phyloP scores from a whole-genome alignment of 2,329 filamentous ascomycete genomes.

The Exophiala dermatitidis region DNA sequence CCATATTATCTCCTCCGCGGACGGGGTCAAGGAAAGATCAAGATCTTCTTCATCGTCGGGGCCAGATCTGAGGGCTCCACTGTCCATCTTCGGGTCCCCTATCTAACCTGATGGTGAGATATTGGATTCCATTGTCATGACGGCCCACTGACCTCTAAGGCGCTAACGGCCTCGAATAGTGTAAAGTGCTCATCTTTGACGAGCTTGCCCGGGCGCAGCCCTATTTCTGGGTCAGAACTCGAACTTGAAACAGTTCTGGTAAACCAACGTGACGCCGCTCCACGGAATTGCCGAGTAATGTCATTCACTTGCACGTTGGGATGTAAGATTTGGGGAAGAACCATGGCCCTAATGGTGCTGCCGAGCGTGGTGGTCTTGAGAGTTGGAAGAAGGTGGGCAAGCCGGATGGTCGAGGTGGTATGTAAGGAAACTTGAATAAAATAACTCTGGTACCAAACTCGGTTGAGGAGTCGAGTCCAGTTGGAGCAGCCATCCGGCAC shows the following conservation, averaged over 20 bases:
- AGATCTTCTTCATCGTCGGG: constrained; percentile 81
- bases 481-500: too few relatives aligned
- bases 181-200: constrained; percentile 93
- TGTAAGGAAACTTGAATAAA: too few relatives aligned
- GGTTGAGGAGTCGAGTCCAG: too few relatives aligned
- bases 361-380: not conserved
- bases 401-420: too few relatives aligned
- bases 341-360: constrained; percentile 13
- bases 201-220: constrained; percentile 60
- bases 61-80: constrained; percentile 68
- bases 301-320: constrained; percentile 35
- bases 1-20: constrained; percentile 75
- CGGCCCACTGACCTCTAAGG: constrained; percentile 47
- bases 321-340: constrained; percentile 14
- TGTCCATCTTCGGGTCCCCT: constrained; percentile 99
- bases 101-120: constrained; percentile 55
- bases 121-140: not conserved
- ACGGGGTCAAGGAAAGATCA: constrained; percentile 60
- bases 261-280: constrained; percentile 45
- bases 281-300: constrained; percentile 50
- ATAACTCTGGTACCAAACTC: too few relatives aligned
- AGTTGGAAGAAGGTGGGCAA: too few relatives aligned
- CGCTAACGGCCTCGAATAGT: constrained; percentile 85
- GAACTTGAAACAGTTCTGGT: constrained; percentile 1
- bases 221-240: constrained; percentile 6